Base-by-base conservation (phyloP, 2,329 filamentous ascomycete genomes). In the Trichoderma polysporum region DNA sequence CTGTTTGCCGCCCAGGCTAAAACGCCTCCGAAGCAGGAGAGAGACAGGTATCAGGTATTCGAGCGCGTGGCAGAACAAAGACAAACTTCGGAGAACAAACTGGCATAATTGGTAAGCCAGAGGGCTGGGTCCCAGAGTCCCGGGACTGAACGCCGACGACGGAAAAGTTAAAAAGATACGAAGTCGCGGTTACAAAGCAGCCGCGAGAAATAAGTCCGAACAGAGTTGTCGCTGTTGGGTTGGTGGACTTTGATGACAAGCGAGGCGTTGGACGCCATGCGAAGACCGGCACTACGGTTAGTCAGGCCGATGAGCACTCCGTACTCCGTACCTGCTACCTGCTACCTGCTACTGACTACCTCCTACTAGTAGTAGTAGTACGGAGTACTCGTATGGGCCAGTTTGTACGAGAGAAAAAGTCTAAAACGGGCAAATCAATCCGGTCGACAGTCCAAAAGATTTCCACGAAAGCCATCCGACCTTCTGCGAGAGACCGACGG, bases 1-100 rank as follows among this genome's bases (percentile, higher is more conserved):
- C 58, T 35, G 59, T 53, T 63, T 63, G 59, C 59, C 59, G 59
- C 59, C 41, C 59, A 63, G n/a, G 35, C 59, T 45, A 63, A 54
- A 39, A n/a, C 59, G 47, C 33, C 59, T 53, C 59, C 47, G 59
- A 53, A 45, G 49, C 49, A 63, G 37, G 33, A 53, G 59, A 39
- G 10, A 53, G 25, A 15, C 59, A 61, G 17, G 10, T 4, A 47
- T 10, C 1, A 9, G 19, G 10, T 45, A 19, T 22, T 45, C 15
- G 29, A 13, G 41, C 58, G 59, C 35, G 59, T 41, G 49, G 49
- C 49, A 63, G 59, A 54, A 54, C 31, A 22, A 54, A 54, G 45
- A 60, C 29, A 60, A 60, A 54, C 29, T 35, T 19, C 31, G 31
- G 52, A 35, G n/a, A n/a, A n/a, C 29, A 17, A 19, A 29, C 25